phyloP scores from a whole-genome alignment of 2,329 filamentous ascomycete species.

The Penicillium sp. region DNA sequence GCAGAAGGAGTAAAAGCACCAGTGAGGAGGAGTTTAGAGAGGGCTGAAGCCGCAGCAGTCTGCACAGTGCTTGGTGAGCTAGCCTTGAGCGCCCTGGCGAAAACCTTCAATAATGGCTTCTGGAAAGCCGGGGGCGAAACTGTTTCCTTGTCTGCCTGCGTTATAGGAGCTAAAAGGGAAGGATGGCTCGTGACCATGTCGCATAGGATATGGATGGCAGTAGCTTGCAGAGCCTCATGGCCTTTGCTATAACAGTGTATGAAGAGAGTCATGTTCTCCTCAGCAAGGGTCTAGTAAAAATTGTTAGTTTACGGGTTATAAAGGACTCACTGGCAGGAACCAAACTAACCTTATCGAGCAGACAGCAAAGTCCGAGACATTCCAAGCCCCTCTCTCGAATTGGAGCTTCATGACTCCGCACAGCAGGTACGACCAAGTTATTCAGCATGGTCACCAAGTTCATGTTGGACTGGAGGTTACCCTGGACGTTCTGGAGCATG shows the following conservation, averaged over 20 bases:
- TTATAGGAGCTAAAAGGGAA: slow-evolving; percentile 68
- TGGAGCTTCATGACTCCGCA: slow-evolving; percentile 88
- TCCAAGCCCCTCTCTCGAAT: slow-evolving; percentile 89
- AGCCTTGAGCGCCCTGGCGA: slow-evolving; percentile 78
- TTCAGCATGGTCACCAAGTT: slow-evolving; percentile 98
- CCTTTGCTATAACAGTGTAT: slow-evolving; percentile 96
- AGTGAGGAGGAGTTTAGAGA: slow-evolving; percentile 84
- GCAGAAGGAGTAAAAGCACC: slow-evolving; percentile 64
- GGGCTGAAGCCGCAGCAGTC: slow-evolving; percentile 77
- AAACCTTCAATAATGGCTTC: slow-evolving; percentile 79
- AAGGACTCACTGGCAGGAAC: neutral
- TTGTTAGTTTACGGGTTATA: slow-evolving; percentile 18
- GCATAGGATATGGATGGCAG: slow-evolving; percentile 86
- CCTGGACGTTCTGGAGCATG: slow-evolving; percentile 92
- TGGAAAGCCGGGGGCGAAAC: slow-evolving; percentile 53
- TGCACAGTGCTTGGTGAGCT: slow-evolving; percentile 75
- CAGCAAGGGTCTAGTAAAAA: slow-evolving; percentile 70
- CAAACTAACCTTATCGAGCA: slow-evolving; percentile 74
- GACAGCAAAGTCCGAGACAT: slow-evolving; percentile 86
- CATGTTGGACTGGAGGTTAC: slow-evolving; percentile 84
- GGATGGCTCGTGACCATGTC: slow-evolving; percentile 93
- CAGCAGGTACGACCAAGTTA: slow-evolving; percentile 92
- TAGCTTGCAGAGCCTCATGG: slow-evolving; percentile 85
- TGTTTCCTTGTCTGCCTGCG: slow-evolving; percentile 53
- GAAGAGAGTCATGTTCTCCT: slow-evolving; percentile 90